Base-by-base conservation (phyloP, 2,329 filamentous ascomycete species). In the Aspergillus thermomutatus region DNA sequence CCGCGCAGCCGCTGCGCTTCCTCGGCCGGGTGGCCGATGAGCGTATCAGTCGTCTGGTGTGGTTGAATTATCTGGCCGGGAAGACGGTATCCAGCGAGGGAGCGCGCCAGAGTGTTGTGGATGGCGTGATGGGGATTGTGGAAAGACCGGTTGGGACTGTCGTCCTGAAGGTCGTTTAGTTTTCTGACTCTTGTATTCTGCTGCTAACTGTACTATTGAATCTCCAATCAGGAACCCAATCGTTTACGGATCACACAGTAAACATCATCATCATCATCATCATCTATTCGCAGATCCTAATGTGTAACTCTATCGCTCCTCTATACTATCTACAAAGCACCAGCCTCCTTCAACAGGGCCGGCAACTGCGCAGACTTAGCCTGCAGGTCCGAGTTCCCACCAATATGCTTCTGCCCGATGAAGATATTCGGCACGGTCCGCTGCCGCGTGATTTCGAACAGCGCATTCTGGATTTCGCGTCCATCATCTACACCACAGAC, bases 341-440 rank as follows among this genome's bases (percentile, higher is more conserved):
- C 82, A 62, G 85, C 88, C 49, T 79, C 79, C 77, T 83, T 82
- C 72, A 90, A 78, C 65, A 94, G 75, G 31, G 69, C 68, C 64
- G 86, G 83, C 53, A 97, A 77, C 64, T 95, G 73, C 11, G 60
- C 63, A 75, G 84, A 85, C 76, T 82, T 85, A 53, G 78, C 81
- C 78, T 92, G 88, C 62, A 95, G 76, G 67, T 94, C 93, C 25
- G 91, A 96, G 85, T 97, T 97, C 66, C 94, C 94, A 62, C 94
- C 94, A 74, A 99, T 95, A 79, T 97, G 93, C 81, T 95, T 80
- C 80, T 92, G 80, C 67, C 79, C 80, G 77, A 99, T 97, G 82
- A 90, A 97, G 80, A 96, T 89, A 81, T 97, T 97, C 69, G 94
- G 94, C 5, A 99, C 94, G 68, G 90, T 93, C 69, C 87, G 83